Percentiles rank a stretch among this genome's conserved stretches.
These are phyloP conservation scores for Brassica carinata DNA, from an alignment of 345 rosid species.

Conservation along the genomic window DNA sequence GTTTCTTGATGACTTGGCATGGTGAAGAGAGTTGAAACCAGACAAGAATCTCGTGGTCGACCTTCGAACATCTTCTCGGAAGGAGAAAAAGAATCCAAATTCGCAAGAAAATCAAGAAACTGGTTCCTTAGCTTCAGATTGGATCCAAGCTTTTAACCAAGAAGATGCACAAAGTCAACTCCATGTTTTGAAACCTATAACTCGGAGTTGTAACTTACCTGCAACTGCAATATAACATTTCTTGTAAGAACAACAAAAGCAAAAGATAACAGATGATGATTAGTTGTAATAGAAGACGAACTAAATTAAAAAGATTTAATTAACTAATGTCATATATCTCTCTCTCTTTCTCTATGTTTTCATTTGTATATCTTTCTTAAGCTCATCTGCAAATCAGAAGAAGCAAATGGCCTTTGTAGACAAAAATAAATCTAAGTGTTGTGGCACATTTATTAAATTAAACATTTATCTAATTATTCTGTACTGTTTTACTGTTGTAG, in stretches of 20 bases:
- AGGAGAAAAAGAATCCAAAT: not conserved
- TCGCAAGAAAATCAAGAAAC: not conserved
- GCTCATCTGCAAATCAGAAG: slow-evolving; percentile 36
- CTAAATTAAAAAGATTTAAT: not conserved
- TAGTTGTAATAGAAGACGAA: slow-evolving; percentile 8
- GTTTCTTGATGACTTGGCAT: slow-evolving; percentile 33
- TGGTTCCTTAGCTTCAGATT: slow-evolving; percentile 19
- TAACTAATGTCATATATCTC: slow-evolving; percentile 2
- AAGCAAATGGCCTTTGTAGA: slow-evolving; percentile 36
- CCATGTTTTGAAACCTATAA: slow-evolving; percentile 11
- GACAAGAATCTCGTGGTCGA: slow-evolving; percentile 42
- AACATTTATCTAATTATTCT: slow-evolving; percentile 19
- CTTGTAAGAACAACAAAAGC: not conserved
- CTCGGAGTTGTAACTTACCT: slow-evolving; percentile 2
- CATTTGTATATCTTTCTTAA: slow-evolving; percentile 14
- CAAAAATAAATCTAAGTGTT: slow-evolving; percentile 26
- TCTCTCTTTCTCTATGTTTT: slow-evolving; percentile 25
- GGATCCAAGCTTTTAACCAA: slow-evolving; percentile 22
- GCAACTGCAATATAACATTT: slow-evolving; percentile 11
- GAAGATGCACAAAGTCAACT: slow-evolving; percentile 15
- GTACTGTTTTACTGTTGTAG: slow-evolving; percentile 22
- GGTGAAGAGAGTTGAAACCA: slow-evolving; percentile 37
- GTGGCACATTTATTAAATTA: slow-evolving; percentile 14
- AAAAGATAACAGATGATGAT: not conserved
- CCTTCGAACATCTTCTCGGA: slow-evolving; percentile 35